Percentiles rank a stretch among this genome's conserved stretches.
These are phyloP conservation scores for Tolypocladium guangdongense DNA, from an alignment of 2,329 filamentous ascomycete species.

Conservation along the genomic window DNA sequence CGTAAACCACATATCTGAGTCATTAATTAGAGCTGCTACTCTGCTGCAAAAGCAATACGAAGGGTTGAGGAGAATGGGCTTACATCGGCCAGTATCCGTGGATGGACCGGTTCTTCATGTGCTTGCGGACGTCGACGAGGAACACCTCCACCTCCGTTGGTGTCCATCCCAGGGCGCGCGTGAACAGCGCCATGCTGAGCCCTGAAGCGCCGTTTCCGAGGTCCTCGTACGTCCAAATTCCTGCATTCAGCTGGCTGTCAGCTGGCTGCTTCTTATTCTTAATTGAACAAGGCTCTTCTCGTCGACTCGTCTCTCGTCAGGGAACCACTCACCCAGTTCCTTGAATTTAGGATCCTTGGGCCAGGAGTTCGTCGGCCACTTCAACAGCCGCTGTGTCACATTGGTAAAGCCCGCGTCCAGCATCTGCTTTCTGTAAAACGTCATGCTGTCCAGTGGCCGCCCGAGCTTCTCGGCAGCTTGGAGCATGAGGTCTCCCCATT, in stretches of 20 bases:
- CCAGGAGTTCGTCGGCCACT: constrained; percentile 41
- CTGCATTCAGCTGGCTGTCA: constrained; percentile 14
- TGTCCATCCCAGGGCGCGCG: constrained; percentile 24
- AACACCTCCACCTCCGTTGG: constrained; percentile 20
- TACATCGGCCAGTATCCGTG: constrained; percentile 29
- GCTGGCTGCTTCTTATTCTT: too few relatives aligned
- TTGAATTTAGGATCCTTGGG: constrained; percentile 39
- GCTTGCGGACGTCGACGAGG: constrained; percentile 18
- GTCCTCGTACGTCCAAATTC: constrained; percentile 23
- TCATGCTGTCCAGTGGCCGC: constrained; percentile 18
- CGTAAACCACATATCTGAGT: constrained; percentile 3
- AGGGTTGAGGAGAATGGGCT: constrained; percentile 3
- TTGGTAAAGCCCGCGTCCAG: constrained; percentile 41
- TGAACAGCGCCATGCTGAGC: constrained; percentile 27
- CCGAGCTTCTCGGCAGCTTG: constrained; percentile 18
- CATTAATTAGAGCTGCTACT: background rate
- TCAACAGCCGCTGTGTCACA: constrained; percentile 34
- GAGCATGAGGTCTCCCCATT: constrained; percentile 17
- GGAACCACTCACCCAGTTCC: constrained; percentile 29
- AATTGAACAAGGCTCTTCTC: background rate
- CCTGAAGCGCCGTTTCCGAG: constrained; percentile 22
- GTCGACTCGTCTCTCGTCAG: constrained; percentile 7
- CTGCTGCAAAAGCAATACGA: too few relatives aligned
- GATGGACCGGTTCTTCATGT: constrained; percentile 21
- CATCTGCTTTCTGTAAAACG: constrained; percentile 25